Percentiles rank a stretch among this genome's conserved stretches.
Evolutionary conservation across 345 rosid genomes (phyloP).

Genomic region (Populus tremula): DNA sequence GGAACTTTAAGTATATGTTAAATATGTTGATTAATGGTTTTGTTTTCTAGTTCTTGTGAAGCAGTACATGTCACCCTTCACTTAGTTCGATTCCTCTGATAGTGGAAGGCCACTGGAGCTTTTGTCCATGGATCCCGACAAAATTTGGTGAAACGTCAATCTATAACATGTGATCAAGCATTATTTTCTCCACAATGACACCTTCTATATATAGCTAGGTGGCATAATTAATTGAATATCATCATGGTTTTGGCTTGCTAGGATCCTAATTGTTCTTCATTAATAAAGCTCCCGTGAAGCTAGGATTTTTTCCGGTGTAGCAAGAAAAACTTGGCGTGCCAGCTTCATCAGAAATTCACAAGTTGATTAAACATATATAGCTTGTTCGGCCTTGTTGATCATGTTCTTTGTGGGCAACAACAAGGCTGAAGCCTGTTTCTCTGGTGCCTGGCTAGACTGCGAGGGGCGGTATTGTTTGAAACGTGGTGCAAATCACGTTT

Average conservation of each 20-base stretch:
- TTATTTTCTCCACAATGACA: not conserved
- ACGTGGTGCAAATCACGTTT: rapidly evolving
- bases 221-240: too few species aligned
- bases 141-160: not conserved
- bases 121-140: not conserved
- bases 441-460: too few species aligned
- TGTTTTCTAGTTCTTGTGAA: not conserved
- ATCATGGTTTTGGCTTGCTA: too few species aligned
- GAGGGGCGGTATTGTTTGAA: too few species aligned
- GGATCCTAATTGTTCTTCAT: too few species aligned
- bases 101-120: not conserved
- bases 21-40: too few species aligned
- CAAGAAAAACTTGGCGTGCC: not conserved
- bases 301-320: not conserved
- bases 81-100: not conserved
- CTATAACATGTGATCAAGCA: not conserved
- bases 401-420: not conserved
- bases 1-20: too few species aligned
- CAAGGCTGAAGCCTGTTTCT: too few species aligned
- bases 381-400: not conserved
- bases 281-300: not conserved
- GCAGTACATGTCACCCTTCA: not conserved
- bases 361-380: too few species aligned
- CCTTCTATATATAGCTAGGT: not conserved
- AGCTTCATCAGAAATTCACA: not conserved